These are phyloP conservation scores for Nelumbo lutea DNA, from an alignment of 164 flowering plant genomes.

Conservation along the genomic window DNA sequence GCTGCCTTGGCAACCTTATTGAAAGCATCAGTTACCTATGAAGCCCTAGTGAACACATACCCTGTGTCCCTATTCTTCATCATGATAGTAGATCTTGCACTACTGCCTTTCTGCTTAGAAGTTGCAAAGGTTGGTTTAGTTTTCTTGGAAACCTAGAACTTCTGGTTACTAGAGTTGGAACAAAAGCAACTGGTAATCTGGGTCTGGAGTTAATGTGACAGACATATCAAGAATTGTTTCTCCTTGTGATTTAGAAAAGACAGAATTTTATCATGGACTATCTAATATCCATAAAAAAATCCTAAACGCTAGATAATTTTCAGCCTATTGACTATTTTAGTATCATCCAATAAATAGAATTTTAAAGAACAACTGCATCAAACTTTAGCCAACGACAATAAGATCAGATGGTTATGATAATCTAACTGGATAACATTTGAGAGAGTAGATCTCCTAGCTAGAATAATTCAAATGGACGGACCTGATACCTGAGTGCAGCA, in stretches of 20 bases:
- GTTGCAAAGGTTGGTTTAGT: conserved; percentile 81
- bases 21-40: conserved; percentile 87
- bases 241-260: conserved; percentile 46
- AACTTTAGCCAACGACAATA: not conserved
- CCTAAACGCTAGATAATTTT: no score
- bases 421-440: no score
- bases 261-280: no score
- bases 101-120: conserved; percentile 76
- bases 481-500: not conserved
- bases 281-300: no score
- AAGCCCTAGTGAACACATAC: conserved; percentile 61
- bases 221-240: conserved; percentile 86
- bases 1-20: conserved; percentile 82
- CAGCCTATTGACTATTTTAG: no score
- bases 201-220: conserved; percentile 58
- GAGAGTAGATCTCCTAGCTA: no score
- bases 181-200: conserved; percentile 57
- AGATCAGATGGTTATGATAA: not conserved
- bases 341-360: no score
- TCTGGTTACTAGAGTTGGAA: conserved; percentile 60
- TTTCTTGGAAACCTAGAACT: conserved; percentile 88
- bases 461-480: no score
- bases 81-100: conserved; percentile 87
- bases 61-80: conserved; percentile 38
- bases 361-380: no score